Conservation (phyloP, 2,329 filamentous ascomycete genomes). For the Apiospora saccharicola region DNA sequence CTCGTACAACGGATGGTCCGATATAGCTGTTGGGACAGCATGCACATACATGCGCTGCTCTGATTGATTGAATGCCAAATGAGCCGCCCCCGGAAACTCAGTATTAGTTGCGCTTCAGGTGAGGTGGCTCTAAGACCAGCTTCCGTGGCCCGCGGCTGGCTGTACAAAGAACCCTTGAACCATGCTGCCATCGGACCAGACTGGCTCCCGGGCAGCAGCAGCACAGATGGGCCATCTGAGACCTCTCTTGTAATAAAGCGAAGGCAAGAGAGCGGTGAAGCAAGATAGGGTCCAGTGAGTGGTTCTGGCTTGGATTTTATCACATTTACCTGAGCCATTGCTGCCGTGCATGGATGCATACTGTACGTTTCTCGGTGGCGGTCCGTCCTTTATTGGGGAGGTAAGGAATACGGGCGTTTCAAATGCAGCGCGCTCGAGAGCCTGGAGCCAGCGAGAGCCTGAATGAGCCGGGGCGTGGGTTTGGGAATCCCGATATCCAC, state of each 20-base stretch:
- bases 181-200: conserved; percentile 9
- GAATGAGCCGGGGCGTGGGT: conserved; percentile 3
- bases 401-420: conserved; percentile 1
- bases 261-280: conserved; percentile 14
- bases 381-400: background rate
- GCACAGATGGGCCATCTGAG: conserved; percentile 8
- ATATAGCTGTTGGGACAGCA: conserved; percentile 7
- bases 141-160: conserved; percentile 13
- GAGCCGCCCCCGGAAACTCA: background rate
- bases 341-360: conserved; percentile 5
- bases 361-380: background rate
- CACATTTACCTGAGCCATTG: conserved; percentile 1
- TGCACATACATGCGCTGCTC: background rate
- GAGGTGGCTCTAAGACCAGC: background rate
- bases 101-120: background rate
- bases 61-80: background rate
- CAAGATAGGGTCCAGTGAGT: conserved; percentile 5
- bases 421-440: background rate
- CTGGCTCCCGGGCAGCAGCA: background rate
- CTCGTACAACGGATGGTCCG: conserved; percentile 8
- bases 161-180: background rate
- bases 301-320: conserved; percentile 16
- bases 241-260: conserved; percentile 5
- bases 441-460: background rate
- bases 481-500: conserved; percentile 13